Percentiles rank a stretch among this genome's conserved stretches.
Evolutionary conservation across 305 asterid genomes (phyloP).

Genomic region (Caryopteris hybrid): DNA sequence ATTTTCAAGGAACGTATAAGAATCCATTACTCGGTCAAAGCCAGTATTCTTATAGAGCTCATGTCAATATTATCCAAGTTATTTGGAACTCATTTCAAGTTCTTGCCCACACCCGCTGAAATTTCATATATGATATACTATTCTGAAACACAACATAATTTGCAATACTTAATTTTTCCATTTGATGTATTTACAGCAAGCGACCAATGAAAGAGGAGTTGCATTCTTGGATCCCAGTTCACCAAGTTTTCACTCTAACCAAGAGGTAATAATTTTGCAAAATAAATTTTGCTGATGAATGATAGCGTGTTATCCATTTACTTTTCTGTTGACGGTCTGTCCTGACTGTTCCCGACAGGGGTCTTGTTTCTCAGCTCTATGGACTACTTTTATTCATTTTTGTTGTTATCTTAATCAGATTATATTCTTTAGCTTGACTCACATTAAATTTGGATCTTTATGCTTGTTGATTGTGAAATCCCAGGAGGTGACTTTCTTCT

Average conservation of each 20-base stretch:
- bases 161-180: background rate
- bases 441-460: background rate
- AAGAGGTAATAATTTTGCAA: slow-evolving; percentile 49
- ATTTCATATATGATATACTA: background rate
- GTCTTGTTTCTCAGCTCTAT: slow-evolving; percentile 2
- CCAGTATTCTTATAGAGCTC: background rate
- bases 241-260: slow-evolving; percentile 53
- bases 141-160: slow-evolving; percentile 4
- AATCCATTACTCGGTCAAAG: background rate
- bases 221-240: slow-evolving; percentile 48
- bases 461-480: slow-evolving; percentile 13
- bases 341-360: background rate
- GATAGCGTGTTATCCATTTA: background rate
- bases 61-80: slow-evolving; percentile 2
- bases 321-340: background rate
- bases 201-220: slow-evolving; percentile 36
- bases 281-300: background rate
- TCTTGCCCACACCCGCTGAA: background rate
- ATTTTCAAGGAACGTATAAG: background rate
- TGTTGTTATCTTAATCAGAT: background rate
- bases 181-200: slow-evolving; percentile 42
- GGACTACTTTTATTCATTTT: background rate
- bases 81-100: background rate
- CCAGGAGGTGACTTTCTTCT: slow-evolving; percentile 67
- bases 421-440: background rate